These are phyloP conservation scores for Mucuna pruriens DNA, from an alignment of 306 rosid species.

Conservation along the genomic window DNA sequence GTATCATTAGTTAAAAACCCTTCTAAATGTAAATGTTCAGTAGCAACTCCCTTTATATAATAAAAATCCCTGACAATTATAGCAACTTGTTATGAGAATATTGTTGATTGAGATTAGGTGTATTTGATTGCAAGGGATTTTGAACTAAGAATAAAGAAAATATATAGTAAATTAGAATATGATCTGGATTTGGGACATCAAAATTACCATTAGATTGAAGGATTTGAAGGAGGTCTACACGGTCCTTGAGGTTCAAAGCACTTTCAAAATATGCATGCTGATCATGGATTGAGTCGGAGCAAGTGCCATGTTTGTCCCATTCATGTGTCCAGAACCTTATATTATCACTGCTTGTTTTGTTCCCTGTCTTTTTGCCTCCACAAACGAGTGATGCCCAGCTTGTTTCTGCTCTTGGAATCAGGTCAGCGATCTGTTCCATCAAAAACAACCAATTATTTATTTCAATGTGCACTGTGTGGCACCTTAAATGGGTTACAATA, in stretches of 20 bases:
- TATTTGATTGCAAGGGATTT: too few relatives aligned
- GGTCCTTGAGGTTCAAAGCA: not conserved
- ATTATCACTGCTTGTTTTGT: not conserved
- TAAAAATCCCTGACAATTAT: too few relatives aligned
- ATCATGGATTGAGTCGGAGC: constrained; percentile 30
- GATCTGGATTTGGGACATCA: not conserved
- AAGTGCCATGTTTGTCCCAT: constrained; percentile 46
- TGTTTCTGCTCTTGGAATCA: not conserved
- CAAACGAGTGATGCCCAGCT: constrained; percentile 43
- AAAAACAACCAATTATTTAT: not conserved
- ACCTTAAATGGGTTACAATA: not conserved
- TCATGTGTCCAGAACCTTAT: constrained; percentile 41
- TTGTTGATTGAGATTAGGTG: not conserved
- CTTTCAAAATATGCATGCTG: constrained; percentile 41
- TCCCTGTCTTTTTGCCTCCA: not conserved
- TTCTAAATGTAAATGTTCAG: too few relatives aligned
- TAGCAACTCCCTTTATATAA: too few relatives aligned
- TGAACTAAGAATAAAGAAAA: too few relatives aligned
- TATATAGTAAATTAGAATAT: not conserved
- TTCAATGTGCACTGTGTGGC: not conserved
- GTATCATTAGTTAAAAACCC: too few relatives aligned
- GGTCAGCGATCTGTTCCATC: constrained; percentile 20
- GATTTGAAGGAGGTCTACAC: constrained; percentile 7
- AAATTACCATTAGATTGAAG: constrained; percentile 36
- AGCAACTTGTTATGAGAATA: too few relatives aligned